Evolutionary conservation across 148 eudicot genomes (phyloP).

Genomic region (Vaccinium corymbosum): DNA sequence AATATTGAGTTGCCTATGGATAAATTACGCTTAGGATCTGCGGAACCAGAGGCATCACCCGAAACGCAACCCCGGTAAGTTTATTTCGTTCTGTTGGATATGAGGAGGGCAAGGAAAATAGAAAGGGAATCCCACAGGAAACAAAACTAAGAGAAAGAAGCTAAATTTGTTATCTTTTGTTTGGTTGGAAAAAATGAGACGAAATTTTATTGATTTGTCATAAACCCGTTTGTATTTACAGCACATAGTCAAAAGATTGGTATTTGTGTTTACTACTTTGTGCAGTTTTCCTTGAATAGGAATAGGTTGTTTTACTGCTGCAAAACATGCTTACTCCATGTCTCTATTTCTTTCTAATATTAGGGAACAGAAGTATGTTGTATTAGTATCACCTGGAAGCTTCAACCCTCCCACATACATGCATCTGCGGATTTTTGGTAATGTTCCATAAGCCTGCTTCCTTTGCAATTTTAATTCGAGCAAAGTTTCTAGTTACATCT

Average conservation of each 20-base stretch:
- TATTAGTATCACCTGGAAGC: slow-evolving; percentile 80
- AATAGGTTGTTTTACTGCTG: background rate
- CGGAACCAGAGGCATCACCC: slow-evolving; percentile 22
- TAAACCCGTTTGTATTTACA: background rate
- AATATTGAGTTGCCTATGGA: slow-evolving; percentile 44
- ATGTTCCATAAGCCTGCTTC: slow-evolving; percentile 8
- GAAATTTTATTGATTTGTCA: background rate
- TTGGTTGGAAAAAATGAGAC: background rate
- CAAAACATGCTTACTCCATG: slow-evolving; percentile 11
- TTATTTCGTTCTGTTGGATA: background rate
- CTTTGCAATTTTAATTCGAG: background rate
- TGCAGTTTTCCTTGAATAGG: background rate
- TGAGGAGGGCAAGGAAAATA: background rate
- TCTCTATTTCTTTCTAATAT: background rate
- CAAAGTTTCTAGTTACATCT: background rate
- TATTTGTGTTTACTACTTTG: background rate
- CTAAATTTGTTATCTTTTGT: background rate
- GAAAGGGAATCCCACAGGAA: background rate
- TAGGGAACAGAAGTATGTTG: slow-evolving; percentile 44
- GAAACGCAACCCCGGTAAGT: slow-evolving; percentile 26
- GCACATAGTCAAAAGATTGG: background rate
- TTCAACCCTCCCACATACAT: slow-evolving; percentile 93
- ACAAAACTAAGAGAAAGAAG: background rate
- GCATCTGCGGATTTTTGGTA: slow-evolving; percentile 94
- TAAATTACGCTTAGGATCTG: slow-evolving; percentile 27